Conservation (phyloP, 495 filamentous ascomycete species). For the Bryoglossum gracile region DNA sequence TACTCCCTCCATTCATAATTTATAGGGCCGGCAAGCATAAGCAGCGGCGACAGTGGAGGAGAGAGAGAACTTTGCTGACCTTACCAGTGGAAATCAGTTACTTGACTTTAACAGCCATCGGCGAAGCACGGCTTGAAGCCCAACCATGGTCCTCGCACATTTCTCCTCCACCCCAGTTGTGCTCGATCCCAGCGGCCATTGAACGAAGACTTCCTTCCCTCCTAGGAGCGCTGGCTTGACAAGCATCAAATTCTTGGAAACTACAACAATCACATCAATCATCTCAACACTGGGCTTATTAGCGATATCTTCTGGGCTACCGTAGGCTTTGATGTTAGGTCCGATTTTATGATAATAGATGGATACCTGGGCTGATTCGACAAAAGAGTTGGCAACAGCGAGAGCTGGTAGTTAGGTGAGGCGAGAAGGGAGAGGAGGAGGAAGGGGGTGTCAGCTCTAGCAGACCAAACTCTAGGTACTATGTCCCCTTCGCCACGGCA, state of each 20-base stretch:
- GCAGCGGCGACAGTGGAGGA: constrained; percentile 14
- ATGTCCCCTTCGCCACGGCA: constrained; percentile 12
- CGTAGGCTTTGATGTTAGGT: constrained; percentile 37
- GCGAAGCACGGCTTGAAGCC: constrained; percentile 24
- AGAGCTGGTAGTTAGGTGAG: constrained; percentile 42
- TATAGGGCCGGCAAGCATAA: neutral
- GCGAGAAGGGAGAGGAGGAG: constrained; percentile 36
- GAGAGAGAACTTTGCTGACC: constrained; percentile 24
- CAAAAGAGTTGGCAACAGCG: constrained; percentile 51
- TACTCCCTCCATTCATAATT: constrained; percentile 18
- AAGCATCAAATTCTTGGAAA: constrained; percentile 38
- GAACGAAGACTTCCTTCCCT: constrained; percentile 50
- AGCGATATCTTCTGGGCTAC: constrained; percentile 39
- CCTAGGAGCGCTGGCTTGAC: constrained; percentile 44
- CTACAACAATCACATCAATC: constrained; percentile 38
- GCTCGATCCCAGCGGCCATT: constrained; percentile 38
- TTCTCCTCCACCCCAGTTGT: constrained; percentile 27
- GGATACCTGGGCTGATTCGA: constrained; percentile 34
- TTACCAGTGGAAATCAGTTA: constrained; percentile 22
- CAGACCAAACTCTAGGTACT: constrained; percentile 35
- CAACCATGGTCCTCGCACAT: constrained; percentile 29
- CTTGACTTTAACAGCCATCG: constrained; percentile 21
- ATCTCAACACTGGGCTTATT: constrained; percentile 46
- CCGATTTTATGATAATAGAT: constrained; percentile 35
- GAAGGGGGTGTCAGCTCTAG: constrained; percentile 39